A percentile compares a stretch with the other conserved stretches of the same genome.
These are phyloP conservation scores for Neopestalotiopsis sp. DNA, from an alignment of 2,329 filamentous ascomycete genomes.

Conservation along the genomic window DNA sequence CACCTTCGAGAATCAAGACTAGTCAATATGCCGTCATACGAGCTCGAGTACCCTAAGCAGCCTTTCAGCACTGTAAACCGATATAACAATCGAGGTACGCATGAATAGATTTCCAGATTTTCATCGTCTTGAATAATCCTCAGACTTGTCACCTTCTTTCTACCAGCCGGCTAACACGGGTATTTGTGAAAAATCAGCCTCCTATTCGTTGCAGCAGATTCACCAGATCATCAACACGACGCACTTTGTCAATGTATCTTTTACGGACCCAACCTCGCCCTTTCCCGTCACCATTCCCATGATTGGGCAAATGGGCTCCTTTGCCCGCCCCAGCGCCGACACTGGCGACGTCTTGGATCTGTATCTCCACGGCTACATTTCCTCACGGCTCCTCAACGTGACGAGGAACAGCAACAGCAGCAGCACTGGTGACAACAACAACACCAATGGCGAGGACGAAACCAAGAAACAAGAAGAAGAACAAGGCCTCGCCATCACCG, in stretches of 20 bases:
- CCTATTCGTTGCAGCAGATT: constrained; percentile 75
- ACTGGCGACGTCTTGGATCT: constrained; percentile 71
- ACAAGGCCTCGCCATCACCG: constrained; percentile 65
- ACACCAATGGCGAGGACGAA: constrained; percentile 17
- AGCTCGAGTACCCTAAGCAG: constrained; percentile 67
- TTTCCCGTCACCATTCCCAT: constrained; percentile 83
- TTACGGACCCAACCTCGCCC: constrained; percentile 65
- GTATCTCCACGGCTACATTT: constrained; percentile 87
- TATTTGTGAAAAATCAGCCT: constrained; percentile 33
- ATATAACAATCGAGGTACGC: constrained; percentile 65
- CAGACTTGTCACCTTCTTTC: no score
- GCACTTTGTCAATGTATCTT: constrained; percentile 81
- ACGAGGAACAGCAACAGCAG: constrained; percentile 40
- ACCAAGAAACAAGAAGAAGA: constrained; percentile 28
- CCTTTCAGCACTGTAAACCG: constrained; percentile 70
- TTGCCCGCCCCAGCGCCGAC: constrained; percentile 62
- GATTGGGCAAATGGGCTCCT: constrained; percentile 84
- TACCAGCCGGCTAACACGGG: no score
- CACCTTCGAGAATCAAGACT: neutral
- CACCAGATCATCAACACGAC: constrained; percentile 76
- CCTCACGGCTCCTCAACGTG: constrained; percentile 75
- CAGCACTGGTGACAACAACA: neutral
- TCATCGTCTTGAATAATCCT: no score
- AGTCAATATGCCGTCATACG: constrained; percentile 45
- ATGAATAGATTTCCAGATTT: neutral